Evolutionary conservation across 2,329 filamentous ascomycete genomes (phyloP), one percentile per base, ranked within the genome.

Genomic region (Chrysoporthe cubensis): DNA sequence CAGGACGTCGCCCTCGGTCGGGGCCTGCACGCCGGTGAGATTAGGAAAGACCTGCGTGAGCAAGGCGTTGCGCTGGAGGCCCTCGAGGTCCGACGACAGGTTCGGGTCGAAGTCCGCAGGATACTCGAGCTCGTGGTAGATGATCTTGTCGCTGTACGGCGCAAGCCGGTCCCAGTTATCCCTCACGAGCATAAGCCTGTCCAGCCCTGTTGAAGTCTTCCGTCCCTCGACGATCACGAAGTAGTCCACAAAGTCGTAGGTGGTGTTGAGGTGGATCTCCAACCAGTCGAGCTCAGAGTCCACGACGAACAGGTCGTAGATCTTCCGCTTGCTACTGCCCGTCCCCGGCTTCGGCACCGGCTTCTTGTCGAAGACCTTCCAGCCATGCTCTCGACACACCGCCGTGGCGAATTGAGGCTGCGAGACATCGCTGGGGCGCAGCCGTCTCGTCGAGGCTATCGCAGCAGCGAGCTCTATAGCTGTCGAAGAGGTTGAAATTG

Each of bases 261-360:
- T 82, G 2, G 85, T 85, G 72, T 87, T 82, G 3, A 91, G 79
- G 13, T 87, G 85, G 60, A 91, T 85, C 75, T 91, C 88, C 54
- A 91, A 81, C 82, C 87, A 88, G 77, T 90, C 88, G 14, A 90
- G 80, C 77, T 90, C 88, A 2, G 81, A 84, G 71, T 88, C 89
- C 72, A 90, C 77, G 80, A 90, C 84, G 72, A 89, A 81, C 1
- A 91, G 79, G 74, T 91, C 88, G 75, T 87, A 88, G 43, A 88
- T 78, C 73, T 86, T 87, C 62, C 86, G 81, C 59, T 73, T 72
- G 21, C 68, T 66, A 21, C 69, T 46, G 37, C 48, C 62, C 11
- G 13, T 43, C 4, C 62, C 62, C 13, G 62, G 62, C 14, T 16
- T 54, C 7, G 62, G 62, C 34, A 64, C 62, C 16, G 66, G 59